These are phyloP conservation scores for Penicillium thymicola DNA, from an alignment of 2,329 filamentous ascomycete species.

Conservation along the genomic window DNA sequence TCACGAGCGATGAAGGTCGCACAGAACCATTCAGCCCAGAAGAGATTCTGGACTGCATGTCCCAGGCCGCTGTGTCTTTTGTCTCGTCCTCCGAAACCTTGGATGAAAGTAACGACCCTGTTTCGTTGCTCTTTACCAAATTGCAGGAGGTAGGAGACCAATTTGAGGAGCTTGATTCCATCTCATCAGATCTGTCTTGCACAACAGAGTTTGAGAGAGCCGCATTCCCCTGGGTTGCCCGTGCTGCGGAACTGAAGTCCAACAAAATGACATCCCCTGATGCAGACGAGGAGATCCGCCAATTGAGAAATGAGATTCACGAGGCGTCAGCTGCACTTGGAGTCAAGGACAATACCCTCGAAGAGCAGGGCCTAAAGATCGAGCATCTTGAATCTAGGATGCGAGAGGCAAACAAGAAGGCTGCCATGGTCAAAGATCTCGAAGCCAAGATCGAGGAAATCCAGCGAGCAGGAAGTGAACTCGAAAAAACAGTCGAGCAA, in stretches of 20 bases:
- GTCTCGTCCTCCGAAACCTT: slow-evolving; percentile 25
- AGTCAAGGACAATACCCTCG: slow-evolving; percentile 74
- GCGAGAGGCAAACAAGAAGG: slow-evolving; percentile 76
- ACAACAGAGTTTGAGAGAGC: slow-evolving; percentile 75
- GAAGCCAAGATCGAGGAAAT: slow-evolving; percentile 42
- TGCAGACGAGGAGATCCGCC: slow-evolving; percentile 77
- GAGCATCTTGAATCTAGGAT: slow-evolving; percentile 87
- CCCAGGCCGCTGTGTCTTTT: slow-evolving; percentile 29
- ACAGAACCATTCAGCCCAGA: slow-evolving; percentile 63
- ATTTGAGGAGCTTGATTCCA: slow-evolving; percentile 66
- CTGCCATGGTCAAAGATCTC: slow-evolving; percentile 49
- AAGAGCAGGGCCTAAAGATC: slow-evolving; percentile 85
- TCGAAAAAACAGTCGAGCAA: slow-evolving; percentile 32
- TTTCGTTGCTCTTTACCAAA: slow-evolving; percentile 65
- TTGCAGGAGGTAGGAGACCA: slow-evolving; percentile 63
- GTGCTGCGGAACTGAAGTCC: slow-evolving; percentile 76
- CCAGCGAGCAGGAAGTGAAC: slow-evolving; percentile 33
- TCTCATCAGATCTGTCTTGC: slow-evolving; percentile 68
- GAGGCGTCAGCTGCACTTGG: slow-evolving; percentile 71
- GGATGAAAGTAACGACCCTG: slow-evolving; percentile 53
- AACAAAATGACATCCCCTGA: slow-evolving; percentile 78
- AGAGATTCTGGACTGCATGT: slow-evolving; percentile 64
- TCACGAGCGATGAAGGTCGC: slow-evolving; percentile 70
- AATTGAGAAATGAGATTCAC: slow-evolving; percentile 74
- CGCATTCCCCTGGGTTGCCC: slow-evolving; percentile 76